These are phyloP conservation scores for Lyophyllum atratum DNA, from an alignment of 768 basidiomycete species.

Conservation along the genomic window DNA sequence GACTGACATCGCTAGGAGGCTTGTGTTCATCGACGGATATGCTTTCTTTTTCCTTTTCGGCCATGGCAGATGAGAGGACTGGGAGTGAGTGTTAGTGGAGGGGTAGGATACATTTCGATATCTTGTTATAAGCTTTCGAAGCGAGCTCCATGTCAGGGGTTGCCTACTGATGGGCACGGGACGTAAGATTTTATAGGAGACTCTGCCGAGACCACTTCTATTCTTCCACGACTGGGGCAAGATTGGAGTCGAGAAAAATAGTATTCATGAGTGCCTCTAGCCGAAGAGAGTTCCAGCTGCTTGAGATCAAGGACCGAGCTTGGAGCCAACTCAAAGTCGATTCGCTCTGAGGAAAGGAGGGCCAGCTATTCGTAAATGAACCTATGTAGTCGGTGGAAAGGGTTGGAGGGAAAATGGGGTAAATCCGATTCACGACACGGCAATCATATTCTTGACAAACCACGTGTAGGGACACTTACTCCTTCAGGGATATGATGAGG, in stretches of 20 bases:
- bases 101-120: neutral
- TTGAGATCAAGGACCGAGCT: too few species aligned
- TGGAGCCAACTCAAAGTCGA: too few species aligned
- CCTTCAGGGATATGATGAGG: neutral
- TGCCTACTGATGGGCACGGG: neutral
- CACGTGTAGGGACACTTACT: neutral
- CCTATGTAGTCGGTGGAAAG: too few species aligned
- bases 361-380: too few species aligned
- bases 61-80: neutral
- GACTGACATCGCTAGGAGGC: neutral
- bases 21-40: constrained; percentile 15
- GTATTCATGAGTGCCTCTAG: too few species aligned
- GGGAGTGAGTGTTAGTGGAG: neutral
- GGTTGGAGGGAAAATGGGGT: neutral
- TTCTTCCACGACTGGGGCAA: too few species aligned
- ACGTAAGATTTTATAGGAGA: neutral
- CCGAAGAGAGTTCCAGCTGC: too few species aligned
- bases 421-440: neutral
- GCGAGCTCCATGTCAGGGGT: neutral
- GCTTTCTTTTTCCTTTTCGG: constrained; percentile 20
- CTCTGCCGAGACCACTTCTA: too few species aligned
- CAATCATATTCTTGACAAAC: neutral
- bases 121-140: constrained; percentile 4
- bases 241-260: too few species aligned
- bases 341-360: neutral